A percentile compares a stretch with the other conserved stretches of the same genome.
Evolutionary conservation across 805 yeast species (phyloP).

Genomic region (Lachancea lanzarotensis): DNA sequence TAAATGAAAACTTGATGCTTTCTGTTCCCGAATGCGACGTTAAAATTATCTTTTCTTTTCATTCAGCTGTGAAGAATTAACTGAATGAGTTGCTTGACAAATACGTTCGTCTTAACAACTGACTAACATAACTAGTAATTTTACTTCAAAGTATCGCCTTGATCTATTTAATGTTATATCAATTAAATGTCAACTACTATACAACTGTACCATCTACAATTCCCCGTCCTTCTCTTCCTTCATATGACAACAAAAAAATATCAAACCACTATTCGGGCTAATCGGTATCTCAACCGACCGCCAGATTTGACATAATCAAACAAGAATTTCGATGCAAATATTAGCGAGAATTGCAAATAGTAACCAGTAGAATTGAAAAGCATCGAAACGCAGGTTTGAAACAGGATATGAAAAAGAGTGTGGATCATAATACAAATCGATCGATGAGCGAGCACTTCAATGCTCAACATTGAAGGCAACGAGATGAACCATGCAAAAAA

Average conservation of each 20-base stretch:
- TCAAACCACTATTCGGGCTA: slow-evolving; percentile 1
- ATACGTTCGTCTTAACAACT: too few species aligned
- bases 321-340: slow-evolving; percentile 10
- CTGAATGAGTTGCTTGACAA: too few species aligned
- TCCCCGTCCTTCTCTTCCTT: slow-evolving; percentile 6
- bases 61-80: too few species aligned
- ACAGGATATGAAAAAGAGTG: slow-evolving; percentile 4
- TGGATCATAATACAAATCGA: slow-evolving; percentile 1
- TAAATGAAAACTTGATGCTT: too few species aligned
- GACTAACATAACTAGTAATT: too few species aligned
- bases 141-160: slow-evolving; percentile 5
- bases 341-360: slow-evolving; percentile 8
- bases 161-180: slow-evolving; percentile 14
- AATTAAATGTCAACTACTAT: slow-evolving; percentile 13
- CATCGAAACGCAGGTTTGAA: slow-evolving; percentile 11
- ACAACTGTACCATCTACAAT: slow-evolving; percentile 12
- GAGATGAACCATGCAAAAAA: slow-evolving; percentile 3
- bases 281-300: background rate
- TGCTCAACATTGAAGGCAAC: slow-evolving; percentile 8
- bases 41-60: too few species aligned
- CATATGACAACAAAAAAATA: slow-evolving; percentile 2
- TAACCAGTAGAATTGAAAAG: slow-evolving; percentile 8
- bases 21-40: too few species aligned
- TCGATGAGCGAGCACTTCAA: background rate
- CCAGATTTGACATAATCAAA: slow-evolving; percentile 5